phyloP scores from a whole-genome alignment of 192 early-diverging fungal species.

The Dissophora globulifera region DNA sequence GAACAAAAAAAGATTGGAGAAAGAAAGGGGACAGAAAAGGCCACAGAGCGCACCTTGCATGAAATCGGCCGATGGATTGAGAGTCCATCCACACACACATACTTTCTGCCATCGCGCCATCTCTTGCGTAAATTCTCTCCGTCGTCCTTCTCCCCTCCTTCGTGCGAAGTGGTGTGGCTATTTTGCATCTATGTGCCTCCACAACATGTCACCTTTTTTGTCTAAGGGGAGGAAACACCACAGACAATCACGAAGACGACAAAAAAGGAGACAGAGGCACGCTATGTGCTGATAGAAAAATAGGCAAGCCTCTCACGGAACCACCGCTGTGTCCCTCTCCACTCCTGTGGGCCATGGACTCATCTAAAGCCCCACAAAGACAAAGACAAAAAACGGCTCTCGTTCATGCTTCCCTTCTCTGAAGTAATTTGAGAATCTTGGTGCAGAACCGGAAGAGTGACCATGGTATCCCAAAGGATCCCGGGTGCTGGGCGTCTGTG shows the following conservation, averaged over 20 bases:
- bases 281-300: too few relatives aligned
- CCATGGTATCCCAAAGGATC: background rate
- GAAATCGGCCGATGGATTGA: conserved; percentile 26
- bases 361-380: too few relatives aligned
- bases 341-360: too few relatives aligned
- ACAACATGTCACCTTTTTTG: background rate
- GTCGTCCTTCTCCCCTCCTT: too few relatives aligned
- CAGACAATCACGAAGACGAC: background rate
- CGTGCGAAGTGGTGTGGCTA: too few relatives aligned
- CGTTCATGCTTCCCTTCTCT: background rate
- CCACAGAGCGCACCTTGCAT: background rate
- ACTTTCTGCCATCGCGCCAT: background rate
- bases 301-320: too few relatives aligned
- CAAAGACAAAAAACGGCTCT: background rate
- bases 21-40: background rate
- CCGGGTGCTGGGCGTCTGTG: too few relatives aligned
- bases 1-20: too few relatives aligned
- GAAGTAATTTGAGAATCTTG: conserved; percentile 17
- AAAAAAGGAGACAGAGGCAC: conserved; percentile 6
- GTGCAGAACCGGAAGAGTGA: conserved; percentile 10
- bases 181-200: too few relatives aligned
- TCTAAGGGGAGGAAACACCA: too few relatives aligned
- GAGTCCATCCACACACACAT: conserved; percentile 28
- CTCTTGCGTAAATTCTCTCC: background rate
- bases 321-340: too few relatives aligned